These are phyloP conservation scores for Zoysia pacifica DNA, from an alignment of 176 grass and related monocot species.

Conservation along the genomic window DNA sequence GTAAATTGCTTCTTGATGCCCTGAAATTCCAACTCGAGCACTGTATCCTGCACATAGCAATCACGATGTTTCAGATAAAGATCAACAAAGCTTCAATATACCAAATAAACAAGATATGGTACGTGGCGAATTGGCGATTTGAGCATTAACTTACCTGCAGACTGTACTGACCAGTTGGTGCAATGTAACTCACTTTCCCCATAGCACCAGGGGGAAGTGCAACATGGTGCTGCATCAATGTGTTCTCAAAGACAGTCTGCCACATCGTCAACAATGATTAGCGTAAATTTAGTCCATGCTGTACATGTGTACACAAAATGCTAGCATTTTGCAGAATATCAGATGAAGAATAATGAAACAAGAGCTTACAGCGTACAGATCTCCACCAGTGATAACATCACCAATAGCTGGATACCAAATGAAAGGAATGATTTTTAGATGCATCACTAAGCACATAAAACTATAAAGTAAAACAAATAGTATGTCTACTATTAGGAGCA, in stretches of 20 bases:
- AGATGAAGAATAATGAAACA: slow-evolving; percentile 8
- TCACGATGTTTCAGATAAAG: slow-evolving; percentile 11
- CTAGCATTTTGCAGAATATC: not conserved
- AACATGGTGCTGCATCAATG: slow-evolving; percentile 72
- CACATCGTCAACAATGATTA: slow-evolving; percentile 32
- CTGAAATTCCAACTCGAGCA: slow-evolving; percentile 83
- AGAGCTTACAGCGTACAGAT: slow-evolving; percentile 72
- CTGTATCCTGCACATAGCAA: slow-evolving; percentile 66
- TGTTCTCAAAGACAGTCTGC: slow-evolving; percentile 76
- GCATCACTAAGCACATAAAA: not conserved
- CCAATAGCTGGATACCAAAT: slow-evolving; percentile 53
- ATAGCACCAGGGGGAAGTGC: slow-evolving; percentile 88
- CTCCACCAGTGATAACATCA: slow-evolving; percentile 66
- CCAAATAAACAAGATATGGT: not conserved
- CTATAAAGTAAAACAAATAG: slow-evolving; percentile 6
- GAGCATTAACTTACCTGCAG: slow-evolving; percentile 55
- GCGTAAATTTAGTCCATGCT: not conserved
- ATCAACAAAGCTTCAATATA: not conserved
- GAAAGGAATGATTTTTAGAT: slow-evolving; percentile 34
- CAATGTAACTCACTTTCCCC: slow-evolving; percentile 75
- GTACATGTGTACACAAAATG: not conserved
- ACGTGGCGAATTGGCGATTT: not conserved
- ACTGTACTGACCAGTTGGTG: slow-evolving; percentile 79
- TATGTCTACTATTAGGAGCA: not conserved
- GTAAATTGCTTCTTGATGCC: slow-evolving; percentile 79